These are phyloP conservation scores for Heterobasidion irregulare DNA, from an alignment of 1,284 basidiomycete species.

Conservation along the genomic window DNA sequence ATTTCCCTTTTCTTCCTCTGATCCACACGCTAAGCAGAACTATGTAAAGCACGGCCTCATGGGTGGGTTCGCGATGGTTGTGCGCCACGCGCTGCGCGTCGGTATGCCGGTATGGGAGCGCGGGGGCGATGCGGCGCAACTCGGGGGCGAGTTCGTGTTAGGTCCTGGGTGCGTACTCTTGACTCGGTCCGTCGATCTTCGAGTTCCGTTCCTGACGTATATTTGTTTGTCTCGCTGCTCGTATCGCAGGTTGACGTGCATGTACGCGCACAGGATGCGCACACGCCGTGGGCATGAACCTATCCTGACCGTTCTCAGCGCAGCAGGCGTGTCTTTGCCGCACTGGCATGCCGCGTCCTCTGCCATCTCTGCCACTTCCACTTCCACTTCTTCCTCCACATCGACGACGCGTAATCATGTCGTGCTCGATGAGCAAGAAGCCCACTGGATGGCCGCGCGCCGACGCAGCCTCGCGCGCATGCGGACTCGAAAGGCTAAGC, in stretches of 20 bases:
- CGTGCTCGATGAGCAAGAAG: not conserved
- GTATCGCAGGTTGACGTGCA: conserved; percentile 38
- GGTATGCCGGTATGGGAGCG: conserved; percentile 76
- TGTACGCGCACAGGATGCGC: conserved; percentile 69
- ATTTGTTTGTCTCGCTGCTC: no score
- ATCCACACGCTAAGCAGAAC: conserved; percentile 33
- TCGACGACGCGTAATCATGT: no score
- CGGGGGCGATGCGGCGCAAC: conserved; percentile 68
- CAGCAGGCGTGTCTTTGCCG: conserved; percentile 36
- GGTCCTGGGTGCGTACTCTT: conserved; percentile 56
- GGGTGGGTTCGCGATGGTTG: conserved; percentile 61
- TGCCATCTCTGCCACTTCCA: not conserved
- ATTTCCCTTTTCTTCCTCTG: not conserved
- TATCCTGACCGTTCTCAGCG: conserved; percentile 55
- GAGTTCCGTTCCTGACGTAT: no score
- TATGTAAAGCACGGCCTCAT: conserved; percentile 61
- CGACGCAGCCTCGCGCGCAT: not conserved
- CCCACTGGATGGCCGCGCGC: not conserved
- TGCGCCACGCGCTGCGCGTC: conserved; percentile 55
- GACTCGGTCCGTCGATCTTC: conserved; percentile 1
- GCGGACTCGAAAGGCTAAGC: not conserved
- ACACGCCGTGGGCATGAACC: conserved; percentile 63
- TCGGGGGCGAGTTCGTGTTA: conserved; percentile 87
- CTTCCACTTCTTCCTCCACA: not conserved
- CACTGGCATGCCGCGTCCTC: not conserved